phyloP scores from a whole-genome alignment of 176 grass and related monocot genomes.

The Oryza coarctata region DNA sequence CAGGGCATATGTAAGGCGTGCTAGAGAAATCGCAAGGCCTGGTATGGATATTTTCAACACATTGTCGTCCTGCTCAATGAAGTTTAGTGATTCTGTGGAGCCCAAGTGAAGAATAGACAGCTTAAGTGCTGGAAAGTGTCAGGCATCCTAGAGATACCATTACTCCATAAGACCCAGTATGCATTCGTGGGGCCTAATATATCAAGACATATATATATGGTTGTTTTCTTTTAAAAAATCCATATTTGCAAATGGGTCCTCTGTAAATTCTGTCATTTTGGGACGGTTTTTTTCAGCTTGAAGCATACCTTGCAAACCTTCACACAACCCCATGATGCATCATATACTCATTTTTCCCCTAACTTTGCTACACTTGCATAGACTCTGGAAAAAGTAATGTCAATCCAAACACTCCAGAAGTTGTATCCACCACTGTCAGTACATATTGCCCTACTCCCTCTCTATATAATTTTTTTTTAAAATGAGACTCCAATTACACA shows the following conservation, averaged over 20 bases:
- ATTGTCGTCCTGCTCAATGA: slow-evolving; percentile 1
- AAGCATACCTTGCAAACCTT: too few relatives aligned
- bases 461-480: slow-evolving; percentile 1
- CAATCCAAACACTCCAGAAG: neutral
- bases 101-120: neutral
- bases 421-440: slow-evolving; percentile 8
- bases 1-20: slow-evolving; percentile 60
- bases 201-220: neutral
- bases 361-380: neutral
- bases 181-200: neutral
- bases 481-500: neutral
- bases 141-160: slow-evolving; percentile 9
- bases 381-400: neutral
- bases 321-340: too few relatives aligned
- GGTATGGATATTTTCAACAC: slow-evolving; percentile 48
- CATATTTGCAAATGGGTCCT: neutral
- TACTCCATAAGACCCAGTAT: neutral
- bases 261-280: neutral
- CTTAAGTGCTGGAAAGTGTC: slow-evolving; percentile 23
- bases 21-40: slow-evolving; percentile 58
- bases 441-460: neutral
- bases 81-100: neutral
- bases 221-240: neutral
- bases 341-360: neutral
- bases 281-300: neutral